Base-by-base conservation (phyloP, 31 red algal genomes). In the Odonthalia washingtoniensis region DNA sequence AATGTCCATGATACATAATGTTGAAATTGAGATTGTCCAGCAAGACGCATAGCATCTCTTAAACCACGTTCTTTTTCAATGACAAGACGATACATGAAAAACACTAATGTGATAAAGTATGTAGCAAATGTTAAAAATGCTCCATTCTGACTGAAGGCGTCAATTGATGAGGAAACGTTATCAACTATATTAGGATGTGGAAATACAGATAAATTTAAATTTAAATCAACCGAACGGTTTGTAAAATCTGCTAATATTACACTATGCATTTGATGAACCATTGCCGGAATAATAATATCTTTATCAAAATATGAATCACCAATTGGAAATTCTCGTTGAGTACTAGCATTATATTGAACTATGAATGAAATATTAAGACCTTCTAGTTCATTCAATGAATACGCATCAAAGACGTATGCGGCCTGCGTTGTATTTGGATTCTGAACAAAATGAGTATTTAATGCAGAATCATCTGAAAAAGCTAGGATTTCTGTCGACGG, bases 341-440 rank as follows among this genome's bases (percentile, higher is more conserved):
- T 17, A 42, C 87, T 94, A 70, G 94, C 85, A 84, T 98, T 98
- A 52, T 92, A 95, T 66, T 98, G 97, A 21, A 98, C 87, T 27
- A 95, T 93, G 82, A 96, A 98, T 49, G 74, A 53, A 34, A 98
- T 82, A 74, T 85, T 88, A 2, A 82, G 84, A 28, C 52, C 65
- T 3, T 90, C 75, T 34, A 95, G 82, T n/a, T 89, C 69, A 66
- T 70, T 65, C 18, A 98, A 77, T 40, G 89, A 77, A 18, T 93
- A 90, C 0, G 60, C 35, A 72, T 98, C 97, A 78, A 98, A 98
- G 46, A 98, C 89, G 77, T 95, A 98, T 32, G 97, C 97, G 40
- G 97, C 97, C 81, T 96, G 93, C 6, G 97, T 98, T 40, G 74
- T 53, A 78, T 98, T 98, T 3, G 94, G 91, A 72, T 95, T 91